Evolutionary conservation across 2,329 filamentous ascomycete genomes (phyloP), one percentile per base, ranked within the genome.

Genomic region (Microthyrium microscopicum): DNA sequence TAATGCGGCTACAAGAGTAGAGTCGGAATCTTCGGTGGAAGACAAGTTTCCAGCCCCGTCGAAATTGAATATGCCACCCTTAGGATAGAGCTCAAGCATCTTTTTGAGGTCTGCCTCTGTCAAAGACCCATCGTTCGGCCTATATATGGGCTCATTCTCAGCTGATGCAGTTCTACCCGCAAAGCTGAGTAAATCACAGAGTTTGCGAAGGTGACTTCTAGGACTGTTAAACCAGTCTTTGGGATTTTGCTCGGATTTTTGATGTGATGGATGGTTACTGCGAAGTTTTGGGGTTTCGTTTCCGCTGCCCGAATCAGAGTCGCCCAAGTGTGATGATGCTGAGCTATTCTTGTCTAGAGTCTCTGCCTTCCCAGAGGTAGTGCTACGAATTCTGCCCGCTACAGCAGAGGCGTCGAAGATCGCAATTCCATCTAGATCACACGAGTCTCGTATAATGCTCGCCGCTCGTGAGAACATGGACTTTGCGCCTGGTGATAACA

Each of bases 21-120:
- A 20, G 11, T 19, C 33, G n/a, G 42, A 44, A 29, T 38, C 35
- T 3, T 38, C 38, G 3, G 43, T 48, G 13, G 39, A 43, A 22
- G 26, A 33, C 12, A 25, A 26, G 33, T 26, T 25, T 26, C 33
- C 29, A 41, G 45, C 11, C 41, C 35, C 35, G 5, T 30, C 35
- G 21, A 55, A 46, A 27, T 54, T 54, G 40, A 56, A 54, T 12
- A 56, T 54, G 18, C 54, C 48, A 3, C 53, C 53, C 28, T 50
- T 47, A 12, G 50, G 42, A 33, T 54, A 55, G 5, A 52, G 42
- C 16, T 46, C 46, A 31, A 54, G 51, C 3, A 46, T 44, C 39
- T 26, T 26, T 20, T 35, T 35, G 3, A 29, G 19, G 20, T 21
- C 20, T 7, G 15, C 6, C 19, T 29, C 33, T 4, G 33, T 29